A percentile compares a stretch with the other conserved stretches of the same genome.
Conservation (phyloP, 140 eudicot species). For the Cichorium intybus region DNA sequence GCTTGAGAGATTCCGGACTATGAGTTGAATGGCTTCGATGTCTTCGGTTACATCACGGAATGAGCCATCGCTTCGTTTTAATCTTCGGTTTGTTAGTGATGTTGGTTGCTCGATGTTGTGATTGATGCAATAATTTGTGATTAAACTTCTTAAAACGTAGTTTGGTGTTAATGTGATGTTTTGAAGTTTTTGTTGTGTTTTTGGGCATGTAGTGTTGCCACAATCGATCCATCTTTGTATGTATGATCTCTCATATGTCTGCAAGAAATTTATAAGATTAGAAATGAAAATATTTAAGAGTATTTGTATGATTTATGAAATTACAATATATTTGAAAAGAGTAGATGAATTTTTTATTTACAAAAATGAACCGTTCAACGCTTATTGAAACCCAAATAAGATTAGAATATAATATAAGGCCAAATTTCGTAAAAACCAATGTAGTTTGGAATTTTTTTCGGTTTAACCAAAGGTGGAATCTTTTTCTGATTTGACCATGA, state of each 20-base stretch:
- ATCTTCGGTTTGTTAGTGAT: constrained; percentile 44
- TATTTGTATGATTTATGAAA: too few species aligned
- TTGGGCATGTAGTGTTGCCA: constrained; percentile 90
- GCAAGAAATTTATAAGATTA: constrained; percentile 19
- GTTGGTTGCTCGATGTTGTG: constrained; percentile 78
- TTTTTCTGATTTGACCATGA: too few species aligned
- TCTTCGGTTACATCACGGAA: constrained; percentile 86
- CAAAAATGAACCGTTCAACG: too few species aligned
- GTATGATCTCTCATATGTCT: constrained; percentile 96
- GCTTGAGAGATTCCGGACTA: constrained; percentile 67
- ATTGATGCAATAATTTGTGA: constrained; percentile 68
- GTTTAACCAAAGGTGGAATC: too few species aligned
- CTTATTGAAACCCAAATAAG: too few species aligned
- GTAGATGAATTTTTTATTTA: too few species aligned
- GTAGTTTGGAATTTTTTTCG: too few species aligned
- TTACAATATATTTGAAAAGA: too few species aligned
- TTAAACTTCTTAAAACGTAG: constrained; percentile 71
- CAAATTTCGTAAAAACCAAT: too few species aligned
- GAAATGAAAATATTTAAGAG: too few species aligned
- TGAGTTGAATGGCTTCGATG: constrained; percentile 66
- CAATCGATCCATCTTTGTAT: constrained; percentile 97
- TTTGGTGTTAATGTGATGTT: constrained; percentile 75
- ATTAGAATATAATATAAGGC: too few species aligned
- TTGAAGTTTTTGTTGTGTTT: constrained; percentile 86
- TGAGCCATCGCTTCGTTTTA: constrained; percentile 81